phyloP scores from a whole-genome alignment of 768 basidiomycete species.

The Russula foetens region DNA sequence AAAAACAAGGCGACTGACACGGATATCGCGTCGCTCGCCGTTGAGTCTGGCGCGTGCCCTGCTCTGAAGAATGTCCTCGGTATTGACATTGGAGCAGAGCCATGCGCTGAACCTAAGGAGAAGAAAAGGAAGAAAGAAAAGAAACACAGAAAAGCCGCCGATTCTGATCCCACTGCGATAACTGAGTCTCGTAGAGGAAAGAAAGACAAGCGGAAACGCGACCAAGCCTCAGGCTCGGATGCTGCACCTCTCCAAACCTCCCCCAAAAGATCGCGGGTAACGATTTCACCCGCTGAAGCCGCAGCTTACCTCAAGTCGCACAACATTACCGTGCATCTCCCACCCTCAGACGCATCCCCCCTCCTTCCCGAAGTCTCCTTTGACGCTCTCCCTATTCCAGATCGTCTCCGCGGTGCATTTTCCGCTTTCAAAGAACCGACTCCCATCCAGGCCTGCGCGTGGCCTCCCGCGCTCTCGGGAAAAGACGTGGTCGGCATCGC shows the following conservation, averaged over 20 bases:
- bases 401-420: constrained; percentile 54
- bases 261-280: background rate
- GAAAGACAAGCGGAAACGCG: constrained; percentile 31
- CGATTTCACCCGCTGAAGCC: constrained; percentile 23
- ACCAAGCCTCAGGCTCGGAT: constrained; percentile 24
- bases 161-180: background rate
- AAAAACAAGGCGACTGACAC: background rate
- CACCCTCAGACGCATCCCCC: constrained; percentile 34
- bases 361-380: constrained; percentile 70
- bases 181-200: constrained; percentile 19
- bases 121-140: constrained; percentile 21
- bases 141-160: constrained; percentile 18
- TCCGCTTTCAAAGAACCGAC: constrained; percentile 77
- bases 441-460: constrained; percentile 92
- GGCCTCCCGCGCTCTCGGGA: constrained; percentile 79
- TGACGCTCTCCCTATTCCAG: constrained; percentile 59
- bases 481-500: constrained; percentile 93
- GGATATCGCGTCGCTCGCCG: background rate
- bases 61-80: background rate
- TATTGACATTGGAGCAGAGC: background rate
- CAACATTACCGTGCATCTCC: constrained; percentile 61
- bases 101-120: background rate
- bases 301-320: constrained; percentile 56
- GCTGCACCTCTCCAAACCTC: constrained; percentile 18
- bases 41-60: background rate